phyloP scores from a whole-genome alignment of 2,329 filamentous ascomycete genomes.

The Claviceps cyperi region DNA sequence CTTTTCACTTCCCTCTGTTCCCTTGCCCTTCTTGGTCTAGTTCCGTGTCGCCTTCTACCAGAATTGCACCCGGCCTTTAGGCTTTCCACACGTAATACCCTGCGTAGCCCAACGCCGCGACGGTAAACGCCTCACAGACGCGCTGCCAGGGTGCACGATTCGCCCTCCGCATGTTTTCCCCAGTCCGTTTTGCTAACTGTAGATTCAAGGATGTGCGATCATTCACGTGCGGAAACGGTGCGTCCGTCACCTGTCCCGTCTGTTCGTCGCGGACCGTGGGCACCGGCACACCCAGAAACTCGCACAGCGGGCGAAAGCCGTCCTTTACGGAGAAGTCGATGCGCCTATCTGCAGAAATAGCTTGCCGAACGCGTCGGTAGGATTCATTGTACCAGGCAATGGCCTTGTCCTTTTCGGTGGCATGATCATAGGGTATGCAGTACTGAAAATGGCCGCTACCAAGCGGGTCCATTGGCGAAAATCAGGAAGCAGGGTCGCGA shows the following conservation, averaged over 20 bases:
- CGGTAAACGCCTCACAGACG: slow-evolving; percentile 12
- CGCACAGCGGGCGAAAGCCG: slow-evolving; percentile 28
- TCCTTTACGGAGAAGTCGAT: slow-evolving; percentile 25
- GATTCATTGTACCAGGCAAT: slow-evolving; percentile 22
- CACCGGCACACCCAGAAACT: slow-evolving; percentile 22
- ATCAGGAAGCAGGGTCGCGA: slow-evolving; percentile 14
- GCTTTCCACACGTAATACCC: slow-evolving; percentile 17
- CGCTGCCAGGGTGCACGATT: slow-evolving; percentile 12
- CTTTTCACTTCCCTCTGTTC: too few relatives aligned
- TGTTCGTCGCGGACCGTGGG: slow-evolving; percentile 18
- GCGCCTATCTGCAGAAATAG: slow-evolving; percentile 19
- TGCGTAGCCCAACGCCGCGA: slow-evolving; percentile 15
- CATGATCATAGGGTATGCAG: slow-evolving; percentile 17
- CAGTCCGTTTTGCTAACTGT: background rate
- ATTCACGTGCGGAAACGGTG: slow-evolving; percentile 20
- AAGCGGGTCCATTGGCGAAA: slow-evolving; percentile 15
- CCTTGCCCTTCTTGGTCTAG: too few relatives aligned
- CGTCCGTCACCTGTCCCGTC: slow-evolving; percentile 17
- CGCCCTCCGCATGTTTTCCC: slow-evolving; percentile 8
- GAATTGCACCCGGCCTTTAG: slow-evolving; percentile 9
- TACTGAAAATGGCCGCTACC: slow-evolving; percentile 13
- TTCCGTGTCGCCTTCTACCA: too few relatives aligned
- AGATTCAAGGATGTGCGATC: slow-evolving; percentile 14
- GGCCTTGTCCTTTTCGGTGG: slow-evolving; percentile 21
- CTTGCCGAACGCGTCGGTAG: slow-evolving; percentile 22